phyloP scores from a whole-genome alignment of 2,329 filamentous ascomycete genomes.

The Hirsutella thompsonii region DNA sequence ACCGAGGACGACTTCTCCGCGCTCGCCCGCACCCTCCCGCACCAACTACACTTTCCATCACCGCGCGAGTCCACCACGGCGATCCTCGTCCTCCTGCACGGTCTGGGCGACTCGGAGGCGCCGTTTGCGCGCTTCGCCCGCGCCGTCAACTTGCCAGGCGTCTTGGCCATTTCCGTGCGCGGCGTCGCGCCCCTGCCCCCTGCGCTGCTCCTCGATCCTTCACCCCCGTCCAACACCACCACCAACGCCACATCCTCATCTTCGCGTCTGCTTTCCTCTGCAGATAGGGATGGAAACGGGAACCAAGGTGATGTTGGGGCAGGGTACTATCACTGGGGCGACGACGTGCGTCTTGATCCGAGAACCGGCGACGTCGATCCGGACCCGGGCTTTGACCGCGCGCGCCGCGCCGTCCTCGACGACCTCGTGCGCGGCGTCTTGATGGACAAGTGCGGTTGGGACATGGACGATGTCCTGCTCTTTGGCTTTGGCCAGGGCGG shows the following conservation, averaged over 20 bases:
- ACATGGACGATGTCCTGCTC: constrained; percentile 43
- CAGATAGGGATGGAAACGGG: too few species aligned
- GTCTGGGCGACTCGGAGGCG: constrained; percentile 62
- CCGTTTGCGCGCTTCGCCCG: constrained; percentile 58
- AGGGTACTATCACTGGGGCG: constrained; percentile 50
- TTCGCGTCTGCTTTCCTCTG: too few species aligned
- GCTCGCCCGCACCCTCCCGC: constrained; percentile 25
- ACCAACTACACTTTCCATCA: constrained; percentile 34
- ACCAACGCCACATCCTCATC: too few species aligned
- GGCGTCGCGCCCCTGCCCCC: constrained; percentile 59
- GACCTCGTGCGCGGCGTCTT: constrained; percentile 39
- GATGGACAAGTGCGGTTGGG: constrained; percentile 45
- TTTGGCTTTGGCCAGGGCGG: constrained; percentile 59
- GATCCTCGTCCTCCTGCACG: constrained; percentile 71
- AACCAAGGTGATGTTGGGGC: not conserved
- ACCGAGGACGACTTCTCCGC: constrained; percentile 34
- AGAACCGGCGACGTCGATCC: constrained; percentile 40
- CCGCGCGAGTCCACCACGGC: constrained; percentile 54
- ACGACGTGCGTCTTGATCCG: constrained; percentile 44
- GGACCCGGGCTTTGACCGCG: constrained; percentile 47
- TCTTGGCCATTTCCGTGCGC: constrained; percentile 60
- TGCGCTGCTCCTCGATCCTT: constrained; percentile 40
- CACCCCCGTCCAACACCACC: too few species aligned
- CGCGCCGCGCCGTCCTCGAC: constrained; percentile 30
- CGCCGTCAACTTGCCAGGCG: constrained; percentile 62